A percentile compares a stretch with the other conserved stretches of the same genome.
phyloP scores from a whole-genome alignment of 2,329 filamentous ascomycete species.

The Fusarium longipes region DNA sequence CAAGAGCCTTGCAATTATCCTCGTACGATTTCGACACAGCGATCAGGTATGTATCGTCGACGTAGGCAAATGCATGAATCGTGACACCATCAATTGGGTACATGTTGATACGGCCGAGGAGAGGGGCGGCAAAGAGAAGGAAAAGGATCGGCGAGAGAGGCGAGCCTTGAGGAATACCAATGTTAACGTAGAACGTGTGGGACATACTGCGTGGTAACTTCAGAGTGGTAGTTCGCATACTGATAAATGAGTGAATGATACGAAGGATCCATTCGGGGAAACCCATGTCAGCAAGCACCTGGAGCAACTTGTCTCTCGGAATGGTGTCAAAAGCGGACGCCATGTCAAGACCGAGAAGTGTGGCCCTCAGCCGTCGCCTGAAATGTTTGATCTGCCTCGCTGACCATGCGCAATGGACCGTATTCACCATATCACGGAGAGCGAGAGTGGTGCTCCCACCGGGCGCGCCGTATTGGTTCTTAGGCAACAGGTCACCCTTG shows the following conservation, averaged over 20 bases:
- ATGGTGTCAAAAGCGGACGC: slow-evolving; percentile 10
- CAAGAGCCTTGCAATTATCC: slow-evolving; percentile 1
- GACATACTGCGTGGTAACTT: slow-evolving; percentile 1
- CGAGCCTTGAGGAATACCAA: slow-evolving; percentile 22
- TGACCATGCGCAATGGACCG: no score
- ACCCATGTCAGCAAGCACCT: not conserved
- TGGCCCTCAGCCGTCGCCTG: not conserved
- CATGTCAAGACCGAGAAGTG: slow-evolving; percentile 12
- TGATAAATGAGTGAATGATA: slow-evolving; percentile 11
- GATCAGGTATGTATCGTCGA: slow-evolving; percentile 18
- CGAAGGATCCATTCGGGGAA: slow-evolving; percentile 7
- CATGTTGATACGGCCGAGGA: not conserved
- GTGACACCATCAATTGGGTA: not conserved
- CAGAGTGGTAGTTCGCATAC: not conserved
- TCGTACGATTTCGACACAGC: not conserved
- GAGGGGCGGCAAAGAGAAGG: slow-evolving; percentile 13
- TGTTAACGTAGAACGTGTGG: not conserved
- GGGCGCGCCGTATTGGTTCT: slow-evolving; percentile 1
- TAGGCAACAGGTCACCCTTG: slow-evolving; percentile 1
- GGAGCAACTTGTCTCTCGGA: not conserved
- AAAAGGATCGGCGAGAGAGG: slow-evolving; percentile 16
- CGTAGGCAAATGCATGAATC: not conserved
- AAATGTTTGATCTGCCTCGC: no score
- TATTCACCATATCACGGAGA: no score
- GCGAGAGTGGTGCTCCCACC: slow-evolving; percentile 8